Base-by-base conservation (phyloP, 2,329 filamentous ascomycete species). In the Cladorrhinum sp. region DNA sequence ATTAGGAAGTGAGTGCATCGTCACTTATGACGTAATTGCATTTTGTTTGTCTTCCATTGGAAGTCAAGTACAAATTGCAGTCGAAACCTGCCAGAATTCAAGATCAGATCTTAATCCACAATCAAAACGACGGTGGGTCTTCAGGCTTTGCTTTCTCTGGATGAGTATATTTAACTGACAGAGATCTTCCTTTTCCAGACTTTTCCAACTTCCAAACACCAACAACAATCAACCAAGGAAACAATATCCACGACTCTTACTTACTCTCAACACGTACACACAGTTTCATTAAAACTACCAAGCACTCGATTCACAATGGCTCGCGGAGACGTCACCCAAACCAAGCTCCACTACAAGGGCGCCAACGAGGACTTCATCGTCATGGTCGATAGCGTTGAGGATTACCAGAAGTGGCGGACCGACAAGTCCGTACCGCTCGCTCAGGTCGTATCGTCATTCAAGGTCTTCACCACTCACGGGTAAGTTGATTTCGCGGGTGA, bases 391-490 rank as follows among this genome's bases (percentile, higher is more conserved):
- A 83, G 85, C 67, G 66, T 74, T 58, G 78, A 90, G 62, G 80
- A 82, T 53, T 86, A 91, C 70, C 81, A 90, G 76, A 87, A 93
- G 75, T 98, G 93, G 93, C 86, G 87, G 80, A 79, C 74, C 3
- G 93, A 98, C 80, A 87, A 85, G 72, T 87, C 84, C 27, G 79
- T 95, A 27, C 90, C 95, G 38, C 79, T 98, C 52, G 84, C 90
- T 1, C 87, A 97, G 70, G 93, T 99, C 59, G 84, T 98, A 59
- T 91, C 88, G 61, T 83, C 89, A 7, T 98, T 91, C 82, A 91
- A 96, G 82, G 82, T 99, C 71, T 96, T 96, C 71, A 80, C 89
- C 49, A 96, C 92, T 36, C 90, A 96, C 80, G 90, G 88, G 93
- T 97, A 83, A 79, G 90, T 80, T 66, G 61, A 23, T 32, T 32